Percentiles rank a stretch among this genome's conserved stretches.
Evolutionary conservation across 2,329 filamentous ascomycete species (phyloP).

Genomic region (Epichloe aotearoae): DNA sequence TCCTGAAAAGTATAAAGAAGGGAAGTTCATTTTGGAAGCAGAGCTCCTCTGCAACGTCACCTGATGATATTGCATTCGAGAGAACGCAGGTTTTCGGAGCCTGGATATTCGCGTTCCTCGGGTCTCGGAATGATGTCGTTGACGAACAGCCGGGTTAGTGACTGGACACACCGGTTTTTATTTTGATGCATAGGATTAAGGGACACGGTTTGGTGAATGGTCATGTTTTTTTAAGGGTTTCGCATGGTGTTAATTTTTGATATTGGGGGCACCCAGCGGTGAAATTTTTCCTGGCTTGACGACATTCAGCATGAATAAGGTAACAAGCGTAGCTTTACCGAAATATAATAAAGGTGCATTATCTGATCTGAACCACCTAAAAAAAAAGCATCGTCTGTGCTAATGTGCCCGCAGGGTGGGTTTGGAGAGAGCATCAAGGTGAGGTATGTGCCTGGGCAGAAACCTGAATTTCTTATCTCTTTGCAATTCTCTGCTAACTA

Average conservation of each 20-base stretch:
- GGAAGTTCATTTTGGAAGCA: slow-evolving; percentile 91
- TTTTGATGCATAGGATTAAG: neutral
- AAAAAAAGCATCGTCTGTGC: neutral
- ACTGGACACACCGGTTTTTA: neutral
- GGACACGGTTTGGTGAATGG: neutral
- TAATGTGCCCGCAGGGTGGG: neutral
- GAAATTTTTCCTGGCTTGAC: neutral
- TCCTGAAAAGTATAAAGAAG: slow-evolving; percentile 96
- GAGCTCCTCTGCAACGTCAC: slow-evolving; percentile 75
- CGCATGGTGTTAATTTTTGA: neutral
- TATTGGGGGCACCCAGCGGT: neutral
- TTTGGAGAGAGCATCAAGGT: neutral
- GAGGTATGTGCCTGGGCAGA: too few species aligned
- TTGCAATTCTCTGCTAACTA: too few species aligned
- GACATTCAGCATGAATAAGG: neutral
- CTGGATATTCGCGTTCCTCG: neutral
- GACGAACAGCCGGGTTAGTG: neutral
- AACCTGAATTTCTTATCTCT: too few species aligned
- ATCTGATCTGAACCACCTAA: neutral
- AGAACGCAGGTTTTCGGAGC: neutral
- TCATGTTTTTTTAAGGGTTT: neutral
- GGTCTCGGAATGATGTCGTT: too few species aligned
- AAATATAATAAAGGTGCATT: neutral
- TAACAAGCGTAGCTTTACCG: neutral
- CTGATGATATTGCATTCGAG: neutral